Evolutionary conservation across 257 asterid species (phyloP).

Genomic region (Echium plantagineum): DNA sequence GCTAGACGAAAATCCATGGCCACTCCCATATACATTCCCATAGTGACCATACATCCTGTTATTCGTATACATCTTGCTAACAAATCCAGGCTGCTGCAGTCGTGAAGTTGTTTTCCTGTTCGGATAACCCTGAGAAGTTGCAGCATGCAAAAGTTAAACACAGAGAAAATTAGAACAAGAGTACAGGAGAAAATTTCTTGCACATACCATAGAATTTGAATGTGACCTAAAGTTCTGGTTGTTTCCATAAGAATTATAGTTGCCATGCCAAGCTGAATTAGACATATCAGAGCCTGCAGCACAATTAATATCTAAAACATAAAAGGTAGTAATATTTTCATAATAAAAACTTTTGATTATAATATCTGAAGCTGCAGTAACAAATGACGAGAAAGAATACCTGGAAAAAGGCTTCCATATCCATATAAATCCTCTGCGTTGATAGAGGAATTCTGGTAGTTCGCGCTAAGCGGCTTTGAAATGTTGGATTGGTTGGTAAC

Average conservation of each 20-base stretch:
- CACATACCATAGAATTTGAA: not conserved
- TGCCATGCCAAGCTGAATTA: conserved; percentile 5
- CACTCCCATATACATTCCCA: conserved; percentile 39
- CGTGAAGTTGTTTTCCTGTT: conserved; percentile 33
- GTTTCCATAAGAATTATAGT: conserved; percentile 3
- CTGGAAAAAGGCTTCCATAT: conserved; percentile 38
- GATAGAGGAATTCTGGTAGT: conserved; percentile 25
- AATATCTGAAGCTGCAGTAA: too few relatives aligned
- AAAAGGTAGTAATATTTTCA: conserved; percentile 9
- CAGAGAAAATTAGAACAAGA: too few relatives aligned
- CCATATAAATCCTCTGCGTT: conserved; percentile 36
- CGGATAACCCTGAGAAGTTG: conserved; percentile 29
- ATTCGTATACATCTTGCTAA: conserved; percentile 37
- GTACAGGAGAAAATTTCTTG: not conserved
- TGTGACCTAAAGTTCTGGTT: conserved; percentile 3
- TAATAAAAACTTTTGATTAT: conserved; percentile 6
- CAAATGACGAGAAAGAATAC: conserved; percentile 4
- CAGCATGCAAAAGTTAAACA: not conserved
- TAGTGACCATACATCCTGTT: conserved; percentile 39
- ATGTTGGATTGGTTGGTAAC: conserved; percentile 32
- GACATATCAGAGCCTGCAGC: conserved; percentile 6
- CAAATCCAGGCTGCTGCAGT: conserved; percentile 32
- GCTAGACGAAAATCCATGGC: conserved; percentile 37
- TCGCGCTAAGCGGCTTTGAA: conserved; percentile 16
- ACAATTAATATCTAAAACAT: not conserved